Percentiles rank a stretch among this genome's conserved stretches.
These are phyloP conservation scores for Exophiala aquamarina DNA, from an alignment of 2,329 filamentous ascomycete genomes.

Conservation along the genomic window DNA sequence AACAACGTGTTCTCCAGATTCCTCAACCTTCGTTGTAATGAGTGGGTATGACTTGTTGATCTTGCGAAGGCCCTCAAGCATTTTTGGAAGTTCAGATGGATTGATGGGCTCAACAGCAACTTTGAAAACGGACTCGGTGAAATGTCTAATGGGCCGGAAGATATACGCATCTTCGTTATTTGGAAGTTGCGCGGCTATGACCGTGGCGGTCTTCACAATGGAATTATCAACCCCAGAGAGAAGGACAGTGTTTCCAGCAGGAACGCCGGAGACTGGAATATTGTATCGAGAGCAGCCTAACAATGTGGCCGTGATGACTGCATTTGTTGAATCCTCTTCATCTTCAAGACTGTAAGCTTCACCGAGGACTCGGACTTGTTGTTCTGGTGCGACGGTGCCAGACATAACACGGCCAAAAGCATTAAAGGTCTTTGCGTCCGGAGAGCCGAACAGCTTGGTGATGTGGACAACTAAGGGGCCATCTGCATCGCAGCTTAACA, in stretches of 20 bases:
- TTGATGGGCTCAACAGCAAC: constrained; percentile 98
- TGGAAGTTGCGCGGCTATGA: constrained; percentile 76
- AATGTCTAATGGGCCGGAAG: constrained; percentile 88
- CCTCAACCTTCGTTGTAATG: constrained; percentile 94
- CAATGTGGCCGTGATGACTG: constrained; percentile 81
- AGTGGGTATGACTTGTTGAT: constrained; percentile 98
- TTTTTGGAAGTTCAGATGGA: constrained; percentile 95
- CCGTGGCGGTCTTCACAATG: constrained; percentile 94
- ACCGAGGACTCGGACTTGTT: constrained; percentile 85
- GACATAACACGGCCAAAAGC: constrained; percentile 91
- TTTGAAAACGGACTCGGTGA: constrained; percentile 97
- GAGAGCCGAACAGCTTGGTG: constrained; percentile 87
- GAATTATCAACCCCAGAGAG: constrained; percentile 93
- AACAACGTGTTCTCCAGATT: constrained; percentile 93
- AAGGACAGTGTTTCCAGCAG: constrained; percentile 91
- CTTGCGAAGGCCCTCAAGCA: constrained; percentile 94
- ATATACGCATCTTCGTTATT: constrained; percentile 93
- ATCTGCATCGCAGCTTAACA: constrained; percentile 81
- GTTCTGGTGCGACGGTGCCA: constrained; percentile 78
- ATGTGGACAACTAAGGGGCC: constrained; percentile 89
- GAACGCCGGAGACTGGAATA: constrained; percentile 85
- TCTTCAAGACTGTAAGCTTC: constrained; percentile 96
- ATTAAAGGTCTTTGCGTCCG: constrained; percentile 87
- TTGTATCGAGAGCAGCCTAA: constrained; percentile 93
- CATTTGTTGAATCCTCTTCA: constrained; percentile 92